Conservation (phyloP, 305 asterid genomes). For the Fraxinus sp. region DNA sequence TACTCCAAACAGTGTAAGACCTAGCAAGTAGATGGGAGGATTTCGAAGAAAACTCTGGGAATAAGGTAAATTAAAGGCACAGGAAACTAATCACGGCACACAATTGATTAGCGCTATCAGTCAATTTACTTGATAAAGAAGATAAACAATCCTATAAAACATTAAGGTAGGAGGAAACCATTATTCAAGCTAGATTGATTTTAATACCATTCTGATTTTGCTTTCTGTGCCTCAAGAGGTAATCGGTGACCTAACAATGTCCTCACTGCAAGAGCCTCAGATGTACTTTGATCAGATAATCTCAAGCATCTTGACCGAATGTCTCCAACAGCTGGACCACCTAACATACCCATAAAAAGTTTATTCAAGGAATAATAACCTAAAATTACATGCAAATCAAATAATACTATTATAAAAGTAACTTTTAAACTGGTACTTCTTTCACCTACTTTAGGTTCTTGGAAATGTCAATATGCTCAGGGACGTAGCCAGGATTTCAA, state of each 20-base stretch:
- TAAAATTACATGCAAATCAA: slow-evolving; percentile 6
- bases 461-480: slow-evolving; percentile 11
- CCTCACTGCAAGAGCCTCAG: slow-evolving; percentile 88
- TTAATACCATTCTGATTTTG: slow-evolving; percentile 80
- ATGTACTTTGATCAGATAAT: slow-evolving; percentile 81
- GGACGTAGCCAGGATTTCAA: no score
- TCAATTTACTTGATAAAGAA: slow-evolving; percentile 2
- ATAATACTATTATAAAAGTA: not conserved
- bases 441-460: not conserved
- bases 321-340: slow-evolving; percentile 99
- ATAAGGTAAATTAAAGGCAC: slow-evolving; percentile 1
- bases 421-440: not conserved
- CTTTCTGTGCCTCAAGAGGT: slow-evolving; percentile 71
- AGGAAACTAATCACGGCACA: not conserved
- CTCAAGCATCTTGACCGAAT: slow-evolving; percentile 95
- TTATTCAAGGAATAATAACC: not conserved
- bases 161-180: slow-evolving; percentile 4
- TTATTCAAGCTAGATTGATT: slow-evolving; percentile 27
- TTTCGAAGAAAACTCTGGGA: not conserved
- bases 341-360: slow-evolving; percentile 36
- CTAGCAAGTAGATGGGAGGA: slow-evolving; percentile 15
- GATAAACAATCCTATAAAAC: slow-evolving; percentile 7
- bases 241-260: slow-evolving; percentile 86
- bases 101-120: not conserved
- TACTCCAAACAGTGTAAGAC: slow-evolving; percentile 19